Base-by-base conservation (phyloP, 169 alveolate genomes). In the Cryptosporidium muris region DNA sequence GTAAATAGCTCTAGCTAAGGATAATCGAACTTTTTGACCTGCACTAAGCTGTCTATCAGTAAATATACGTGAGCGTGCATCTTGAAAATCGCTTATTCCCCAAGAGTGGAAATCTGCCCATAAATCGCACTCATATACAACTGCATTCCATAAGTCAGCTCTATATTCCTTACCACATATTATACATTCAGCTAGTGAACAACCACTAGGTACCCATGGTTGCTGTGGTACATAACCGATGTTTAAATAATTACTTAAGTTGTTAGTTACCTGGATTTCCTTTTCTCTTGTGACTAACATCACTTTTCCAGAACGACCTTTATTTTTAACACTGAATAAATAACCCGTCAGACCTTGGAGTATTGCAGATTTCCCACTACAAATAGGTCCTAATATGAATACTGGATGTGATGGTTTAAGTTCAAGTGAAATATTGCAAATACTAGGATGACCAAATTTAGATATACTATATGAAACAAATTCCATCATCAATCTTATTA, bases 31-130 rank as follows among this genome's bases (percentile, higher is more conserved):
- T 38, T 62, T 74, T 37, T 74, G 85, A 4, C 85, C 85, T 8
- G 85, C 60, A 47, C 85, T 74, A 9, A 74, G 60, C 38, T 74
- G 85, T 9, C 51, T 74, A 12, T 74, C 85, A 7, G 85, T 74
- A 74, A 74, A 36, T 5, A 74, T 43, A 8, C 51, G 42, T 37
- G 52, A 14, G 4, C 64, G 2, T 25, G 85, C 74, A 40, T 74
- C 85, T 38, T 54, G 45, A 36, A 56, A 56, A 47, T 63, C 40
- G 6, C 36, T 74, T 36, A 74, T 43, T n/a, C 85, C 85, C 85
- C 85, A 74, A 49, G 16, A 58, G 4, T 47, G 40, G 37, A 74
- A 74, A 51, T 74, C 85, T 42, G 60, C 2, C 48, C 60, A 62
- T 25, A 74, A 45, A 37, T 74, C 85, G 34, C 85, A 74, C 34